A percentile compares a stretch with the other conserved stretches of the same genome.
These are phyloP conservation scores for Mentha longifolia DNA, from an alignment of 257 asterid species.

Conservation along the genomic window DNA sequence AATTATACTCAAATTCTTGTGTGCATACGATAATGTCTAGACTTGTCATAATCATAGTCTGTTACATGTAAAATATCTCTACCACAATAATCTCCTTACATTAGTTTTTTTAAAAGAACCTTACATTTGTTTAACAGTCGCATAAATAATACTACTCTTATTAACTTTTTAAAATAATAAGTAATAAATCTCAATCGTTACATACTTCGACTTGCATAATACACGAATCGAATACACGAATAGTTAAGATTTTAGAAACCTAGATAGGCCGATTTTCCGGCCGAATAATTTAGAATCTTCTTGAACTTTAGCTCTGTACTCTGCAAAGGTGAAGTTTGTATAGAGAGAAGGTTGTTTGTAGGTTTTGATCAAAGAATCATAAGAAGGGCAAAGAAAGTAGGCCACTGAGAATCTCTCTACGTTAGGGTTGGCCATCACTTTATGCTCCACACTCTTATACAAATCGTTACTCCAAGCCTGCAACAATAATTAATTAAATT, in stretches of 20 bases:
- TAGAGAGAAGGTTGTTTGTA: constrained; percentile 58
- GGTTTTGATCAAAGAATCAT: constrained; percentile 52
- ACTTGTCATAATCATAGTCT: not conserved
- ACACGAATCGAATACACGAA: not conserved
- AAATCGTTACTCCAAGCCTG: constrained; percentile 89
- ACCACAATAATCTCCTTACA: not conserved
- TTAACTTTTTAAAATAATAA: not conserved
- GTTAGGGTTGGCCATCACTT: constrained; percentile 53
- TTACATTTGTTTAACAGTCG: not conserved
- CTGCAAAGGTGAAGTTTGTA: constrained; percentile 57
- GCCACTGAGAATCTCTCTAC: constrained; percentile 77
- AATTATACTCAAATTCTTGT: not conserved
- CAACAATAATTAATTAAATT: constrained; percentile 15
- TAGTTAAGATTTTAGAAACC: constrained; percentile 39
- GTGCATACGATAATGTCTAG: not conserved
- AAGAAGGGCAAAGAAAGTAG: constrained; percentile 72
- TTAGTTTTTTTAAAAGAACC: not conserved
- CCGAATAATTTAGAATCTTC: constrained; percentile 59
- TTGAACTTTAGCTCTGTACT: constrained; percentile 57
- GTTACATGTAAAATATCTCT: not conserved
- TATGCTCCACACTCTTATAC: constrained; percentile 75
- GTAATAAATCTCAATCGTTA: no score
- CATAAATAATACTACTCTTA: not conserved
- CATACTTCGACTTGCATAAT: no score
- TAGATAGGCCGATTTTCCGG: constrained; percentile 65